Evolutionary conservation across 1,139 yeast genomes (phyloP).

Genomic region (Sugiyamaella pinicola): DNA sequence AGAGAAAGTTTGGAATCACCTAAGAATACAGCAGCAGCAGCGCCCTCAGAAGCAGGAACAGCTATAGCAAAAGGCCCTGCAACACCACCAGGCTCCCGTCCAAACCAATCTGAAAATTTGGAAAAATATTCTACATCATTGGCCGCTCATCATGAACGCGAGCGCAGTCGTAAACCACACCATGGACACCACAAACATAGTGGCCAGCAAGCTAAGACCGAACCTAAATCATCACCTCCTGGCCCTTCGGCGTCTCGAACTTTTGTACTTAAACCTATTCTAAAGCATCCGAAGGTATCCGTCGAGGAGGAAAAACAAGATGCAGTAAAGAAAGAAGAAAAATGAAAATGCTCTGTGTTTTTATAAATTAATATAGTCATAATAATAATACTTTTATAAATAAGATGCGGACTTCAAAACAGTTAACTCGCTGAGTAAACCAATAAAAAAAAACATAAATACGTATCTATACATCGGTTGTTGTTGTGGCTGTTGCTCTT

Average conservation of each 20-base stretch:
- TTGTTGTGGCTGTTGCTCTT: not conserved
- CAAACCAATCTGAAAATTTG: not conserved
- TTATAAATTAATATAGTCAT: not conserved
- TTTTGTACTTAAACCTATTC: conserved; percentile 17
- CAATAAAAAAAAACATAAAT: no score
- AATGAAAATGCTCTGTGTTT: not conserved
- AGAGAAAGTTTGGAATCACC: not conserved
- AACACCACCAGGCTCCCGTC: no score
- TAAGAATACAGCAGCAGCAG: not conserved
- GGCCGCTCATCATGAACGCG: conserved; percentile 18
- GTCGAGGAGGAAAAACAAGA: conserved; percentile 1
- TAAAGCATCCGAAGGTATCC: conserved; percentile 14
- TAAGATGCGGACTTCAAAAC: not conserved
- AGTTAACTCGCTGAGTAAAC: no score
- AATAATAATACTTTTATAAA: conserved; percentile 6
- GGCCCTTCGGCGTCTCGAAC: conserved; percentile 13
- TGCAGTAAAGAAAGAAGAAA: not conserved
- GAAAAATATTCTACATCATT: conserved; percentile 16
- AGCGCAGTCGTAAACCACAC: not conserved
- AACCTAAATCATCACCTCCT: not conserved
- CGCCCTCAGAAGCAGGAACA: not conserved
- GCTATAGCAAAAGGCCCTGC: not conserved
- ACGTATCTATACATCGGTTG: conserved; percentile 7
- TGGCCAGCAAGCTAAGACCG: no score
- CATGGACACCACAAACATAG: conserved; percentile 13